phyloP scores from a whole-genome alignment of 768 basidiomycete genomes.

The Sarcodon sp. region DNA sequence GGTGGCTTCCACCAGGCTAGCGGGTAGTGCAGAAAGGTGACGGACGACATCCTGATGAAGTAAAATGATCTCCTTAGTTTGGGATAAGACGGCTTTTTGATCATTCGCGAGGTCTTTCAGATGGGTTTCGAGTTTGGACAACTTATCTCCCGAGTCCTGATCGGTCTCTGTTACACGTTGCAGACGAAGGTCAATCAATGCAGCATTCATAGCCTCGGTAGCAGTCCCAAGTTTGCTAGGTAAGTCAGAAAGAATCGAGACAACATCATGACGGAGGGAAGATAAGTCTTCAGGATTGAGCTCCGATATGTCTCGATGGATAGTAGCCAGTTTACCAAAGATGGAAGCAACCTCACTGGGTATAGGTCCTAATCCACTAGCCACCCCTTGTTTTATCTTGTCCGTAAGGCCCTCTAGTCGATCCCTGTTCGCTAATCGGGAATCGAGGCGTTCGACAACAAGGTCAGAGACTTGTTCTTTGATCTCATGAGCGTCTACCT shows the following conservation, averaged over 20 bases:
- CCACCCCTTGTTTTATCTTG: conserved; percentile 43
- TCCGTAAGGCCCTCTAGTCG: conserved; percentile 45
- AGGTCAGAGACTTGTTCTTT: conserved; percentile 85
- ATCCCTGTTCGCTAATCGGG: conserved; percentile 68
- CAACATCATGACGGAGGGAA: conserved; percentile 9
- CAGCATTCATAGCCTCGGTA: conserved; percentile 26
- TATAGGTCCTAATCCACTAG: conserved; percentile 27
- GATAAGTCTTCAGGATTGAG: not conserved
- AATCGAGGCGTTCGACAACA: conserved; percentile 76
- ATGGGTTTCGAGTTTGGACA: conserved; percentile 32
- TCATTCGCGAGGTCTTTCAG: conserved; percentile 37
- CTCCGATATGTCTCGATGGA: conserved; percentile 7
- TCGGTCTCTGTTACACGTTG: conserved; percentile 9
- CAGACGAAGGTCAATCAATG: conserved; percentile 11
- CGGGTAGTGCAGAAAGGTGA: conserved; percentile 47
- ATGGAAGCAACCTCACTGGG: conserved; percentile 23
- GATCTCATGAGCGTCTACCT: conserved; percentile 75
- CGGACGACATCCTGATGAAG: conserved; percentile 40
- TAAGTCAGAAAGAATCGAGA: conserved; percentile 30
- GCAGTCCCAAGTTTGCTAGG: conserved; percentile 32
- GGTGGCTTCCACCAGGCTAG: conserved; percentile 37
- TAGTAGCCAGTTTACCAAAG: conserved; percentile 23
- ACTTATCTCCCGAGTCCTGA: conserved; percentile 6
- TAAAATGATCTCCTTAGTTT: conserved; percentile 33
- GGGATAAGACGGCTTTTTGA: conserved; percentile 34